Evolutionary conservation across 176 grass and related monocot genomes (phyloP), one percentile per base, ranked within the genome.

Genomic region (Pontederia paniculata): DNA sequence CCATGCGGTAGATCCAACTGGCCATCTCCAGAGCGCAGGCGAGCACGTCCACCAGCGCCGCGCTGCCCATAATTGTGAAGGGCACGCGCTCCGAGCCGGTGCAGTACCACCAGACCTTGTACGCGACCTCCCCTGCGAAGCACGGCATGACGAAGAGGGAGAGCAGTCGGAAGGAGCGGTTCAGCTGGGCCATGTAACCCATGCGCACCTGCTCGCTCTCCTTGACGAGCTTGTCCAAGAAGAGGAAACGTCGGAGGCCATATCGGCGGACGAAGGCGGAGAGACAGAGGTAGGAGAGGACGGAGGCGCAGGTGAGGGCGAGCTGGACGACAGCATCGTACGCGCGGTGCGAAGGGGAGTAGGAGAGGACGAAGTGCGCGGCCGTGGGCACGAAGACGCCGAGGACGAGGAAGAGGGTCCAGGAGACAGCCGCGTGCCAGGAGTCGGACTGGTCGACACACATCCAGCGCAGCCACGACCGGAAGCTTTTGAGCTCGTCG

Each of bases 81-180:
- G 93, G 83, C 7, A 81, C 52, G 47, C 58, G 66, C 20, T 75
- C 80, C 25, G 76, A 77, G 51, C 86, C 85, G 23, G 80, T 64
- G 12, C 58, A 78, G 69, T 97, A 97, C 93, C 93, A 97, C 93
- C 93, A 97, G 9, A 71, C 21, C 80, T 97, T 97, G 68, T 90
- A 97, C 0, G 77, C 74, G 0, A 74, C 74, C 82, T 97, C 93
- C 1, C 82, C 86, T 9, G 70, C 80, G 77, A 97, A 90, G 74
- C 86, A 90, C 2, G 93, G 93, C 53, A 82, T 71, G 20, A 88
- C 93, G 61, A 97, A 84, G 13, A 51, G 58, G 0, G 86, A 76
- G 5, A 97, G 86, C 23, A 88, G 77, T 60, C 77, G 86, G 70
- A 97, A 90, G 48, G 86, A 90, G 59, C 79, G 70, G n/a, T 73